A percentile compares a stretch with the other conserved stretches of the same genome.
Evolutionary conservation across 2,329 filamentous ascomycete species (phyloP).

Genomic region (Epichloe festucae): DNA sequence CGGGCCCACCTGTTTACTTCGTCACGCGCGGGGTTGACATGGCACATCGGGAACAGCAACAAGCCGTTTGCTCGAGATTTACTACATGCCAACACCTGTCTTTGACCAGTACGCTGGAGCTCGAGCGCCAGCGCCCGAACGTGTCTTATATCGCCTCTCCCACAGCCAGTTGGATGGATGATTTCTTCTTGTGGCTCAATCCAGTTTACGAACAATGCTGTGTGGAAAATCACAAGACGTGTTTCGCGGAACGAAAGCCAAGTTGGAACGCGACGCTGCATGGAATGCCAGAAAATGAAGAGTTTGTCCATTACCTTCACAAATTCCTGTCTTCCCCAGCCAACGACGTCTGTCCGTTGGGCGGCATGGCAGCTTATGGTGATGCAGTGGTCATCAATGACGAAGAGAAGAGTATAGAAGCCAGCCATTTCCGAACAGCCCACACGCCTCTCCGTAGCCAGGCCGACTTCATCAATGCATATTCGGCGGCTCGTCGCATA

Average conservation of each 20-base stretch:
- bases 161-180: constrained; percentile 91
- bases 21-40: constrained; percentile 72
- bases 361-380: constrained; percentile 76
- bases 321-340: constrained; percentile 76
- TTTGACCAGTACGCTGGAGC: constrained; percentile 79
- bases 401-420: constrained; percentile 52
- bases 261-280: constrained; percentile 79
- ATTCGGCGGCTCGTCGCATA: constrained; percentile 79
- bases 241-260: constrained; percentile 65
- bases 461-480: constrained; percentile 83
- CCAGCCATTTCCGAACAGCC: constrained; percentile 83
- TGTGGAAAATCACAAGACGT: constrained; percentile 55
- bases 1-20: constrained; percentile 91
- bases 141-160: constrained; percentile 80
- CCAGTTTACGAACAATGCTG: constrained; percentile 63
- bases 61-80: constrained; percentile 81
- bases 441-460: constrained; percentile 82
- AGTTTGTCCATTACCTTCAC: constrained; percentile 76
- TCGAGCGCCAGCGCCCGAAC: constrained; percentile 80
- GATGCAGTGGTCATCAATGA: constrained; percentile 69
- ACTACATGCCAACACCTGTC: constrained; percentile 77
- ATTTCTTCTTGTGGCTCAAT: constrained; percentile 95
- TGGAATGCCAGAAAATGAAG: constrained; percentile 87
- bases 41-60: constrained; percentile 63
- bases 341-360: constrained; percentile 72